Conservation (phyloP, 495 filamentous ascomycete genomes). For the Pseudotulostoma volvatum region DNA sequence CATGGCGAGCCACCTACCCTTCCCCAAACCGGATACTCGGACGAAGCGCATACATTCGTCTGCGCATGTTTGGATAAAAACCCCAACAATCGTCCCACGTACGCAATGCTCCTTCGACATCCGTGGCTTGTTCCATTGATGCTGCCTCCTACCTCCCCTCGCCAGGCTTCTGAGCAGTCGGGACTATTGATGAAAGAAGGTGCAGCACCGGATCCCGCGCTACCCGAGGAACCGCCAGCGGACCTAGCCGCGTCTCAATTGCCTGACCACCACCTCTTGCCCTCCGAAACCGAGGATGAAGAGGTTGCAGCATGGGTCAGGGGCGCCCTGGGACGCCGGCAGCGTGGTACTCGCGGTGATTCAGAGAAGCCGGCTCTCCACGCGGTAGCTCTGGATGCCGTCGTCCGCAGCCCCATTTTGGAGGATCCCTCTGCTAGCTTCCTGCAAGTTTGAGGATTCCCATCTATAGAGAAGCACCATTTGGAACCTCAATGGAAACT, state of each 20-base stretch:
- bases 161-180: conserved; percentile 25
- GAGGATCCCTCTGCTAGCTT: conserved; percentile 13
- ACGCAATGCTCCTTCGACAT: conserved; percentile 74
- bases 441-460: too few relatives aligned
- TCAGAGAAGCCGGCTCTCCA: conserved; percentile 56
- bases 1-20: conserved; percentile 85
- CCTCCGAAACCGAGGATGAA: conserved; percentile 36
- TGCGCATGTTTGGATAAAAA: conserved; percentile 81
- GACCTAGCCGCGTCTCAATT: neutral
- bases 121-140: conserved; percentile 69
- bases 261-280: neutral
- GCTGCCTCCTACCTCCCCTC: conserved; percentile 68
- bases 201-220: conserved; percentile 23
- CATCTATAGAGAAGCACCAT: too few relatives aligned
- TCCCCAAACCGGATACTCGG: conserved; percentile 59
- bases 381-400: conserved; percentile 53
- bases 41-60: conserved; percentile 74
- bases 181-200: conserved; percentile 24
- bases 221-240: conserved; percentile 1
- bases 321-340: conserved; percentile 46
- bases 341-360: conserved; percentile 30
- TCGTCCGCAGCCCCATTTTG: conserved; percentile 23
- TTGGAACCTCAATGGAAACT: too few relatives aligned
- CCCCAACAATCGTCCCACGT: conserved; percentile 76
- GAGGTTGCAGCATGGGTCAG: conserved; percentile 80